These are phyloP conservation scores for Odonthalia washingtoniensis DNA, from an alignment of 31 red algal species.

Conservation along the genomic window DNA sequence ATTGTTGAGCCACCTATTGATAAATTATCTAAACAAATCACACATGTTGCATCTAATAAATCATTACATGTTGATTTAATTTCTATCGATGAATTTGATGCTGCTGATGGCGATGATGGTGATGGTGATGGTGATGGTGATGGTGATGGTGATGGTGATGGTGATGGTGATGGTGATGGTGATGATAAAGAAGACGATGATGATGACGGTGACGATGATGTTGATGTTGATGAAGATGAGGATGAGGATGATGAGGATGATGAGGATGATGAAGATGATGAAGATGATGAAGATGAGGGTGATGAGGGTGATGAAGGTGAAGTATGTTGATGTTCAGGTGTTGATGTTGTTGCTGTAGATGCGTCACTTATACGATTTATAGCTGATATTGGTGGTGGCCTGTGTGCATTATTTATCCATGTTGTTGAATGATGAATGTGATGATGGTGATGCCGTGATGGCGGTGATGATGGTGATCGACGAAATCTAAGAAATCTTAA, in stretches of 20 bases:
- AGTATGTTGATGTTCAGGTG: not conserved
- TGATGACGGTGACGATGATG: no score
- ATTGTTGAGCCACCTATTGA: not conserved
- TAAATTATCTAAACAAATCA: not conserved
- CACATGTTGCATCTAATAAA: not conserved
- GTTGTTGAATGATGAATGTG: not conserved
- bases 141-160: no score
- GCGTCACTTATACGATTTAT: not conserved
- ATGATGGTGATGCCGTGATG: no score
- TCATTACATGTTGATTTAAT: not conserved
- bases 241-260: no score
- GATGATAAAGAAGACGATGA: no score
- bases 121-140: no score
- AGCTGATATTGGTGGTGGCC: not conserved
- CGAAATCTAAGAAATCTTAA: not conserved
- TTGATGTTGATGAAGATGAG: no score
- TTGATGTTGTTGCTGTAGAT: not conserved
- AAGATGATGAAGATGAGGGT: not conserved
- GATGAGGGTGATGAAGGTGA: not conserved
- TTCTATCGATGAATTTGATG: no score
- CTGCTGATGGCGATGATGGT: no score
- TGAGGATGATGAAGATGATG: no score
- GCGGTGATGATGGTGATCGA: not conserved
- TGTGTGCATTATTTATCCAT: not conserved
- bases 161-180: no score